Base-by-base conservation (phyloP, 768 basidiomycete species). In the Boletus rubroflammeus region DNA sequence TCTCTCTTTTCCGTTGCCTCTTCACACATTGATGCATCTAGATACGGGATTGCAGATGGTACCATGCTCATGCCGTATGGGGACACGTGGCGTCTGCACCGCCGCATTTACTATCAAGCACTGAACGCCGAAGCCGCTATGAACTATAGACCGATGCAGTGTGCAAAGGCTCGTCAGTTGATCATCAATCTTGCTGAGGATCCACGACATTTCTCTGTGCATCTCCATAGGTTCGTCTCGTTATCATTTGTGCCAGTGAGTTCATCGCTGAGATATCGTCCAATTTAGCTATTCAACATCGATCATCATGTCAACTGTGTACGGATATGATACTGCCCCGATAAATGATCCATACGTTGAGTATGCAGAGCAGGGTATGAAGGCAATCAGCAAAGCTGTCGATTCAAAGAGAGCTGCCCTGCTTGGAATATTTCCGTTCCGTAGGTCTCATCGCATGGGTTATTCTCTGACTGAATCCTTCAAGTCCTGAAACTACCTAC, bases 41-140 rank as follows among this genome's bases (percentile, higher is more conserved):
- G 67, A 51, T 53, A 71, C 58, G 71, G 74, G 61, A 28, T 76
- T 61, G 69, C 67, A 60, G 67, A 68, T 47, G 67, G 72, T 50
- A 61, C 68, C 9, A 53, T 63, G 21, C 54, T 75, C n/a, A 67
- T 74, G 64, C 63, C 62, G 5, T 77, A 78, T 51, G 76, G 74
- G 0, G 64, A 70, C 10, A 62, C 60, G 21, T 78, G 77, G 77
- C 69, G 75, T 28, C 59, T 61, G 32, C 71, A 76, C 28, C 65
- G 67, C 9, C 64, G 64, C 36, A 59, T 67, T 31, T 64, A 65
- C 36, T 73, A 76, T 31, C 73, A 76, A 46, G 61, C 66, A 10
- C 61, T 77, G 59, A 62, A 62, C 31, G 48, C 55, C 2, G 64
- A 67, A 38, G 67, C 68, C 7, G 53, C 65, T 26, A 4, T 43